A percentile compares a stretch with the other conserved stretches of the same genome.
phyloP scores from a whole-genome alignment of 2,329 filamentous ascomycete genomes.

The Hypocrella siamensis region DNA sequence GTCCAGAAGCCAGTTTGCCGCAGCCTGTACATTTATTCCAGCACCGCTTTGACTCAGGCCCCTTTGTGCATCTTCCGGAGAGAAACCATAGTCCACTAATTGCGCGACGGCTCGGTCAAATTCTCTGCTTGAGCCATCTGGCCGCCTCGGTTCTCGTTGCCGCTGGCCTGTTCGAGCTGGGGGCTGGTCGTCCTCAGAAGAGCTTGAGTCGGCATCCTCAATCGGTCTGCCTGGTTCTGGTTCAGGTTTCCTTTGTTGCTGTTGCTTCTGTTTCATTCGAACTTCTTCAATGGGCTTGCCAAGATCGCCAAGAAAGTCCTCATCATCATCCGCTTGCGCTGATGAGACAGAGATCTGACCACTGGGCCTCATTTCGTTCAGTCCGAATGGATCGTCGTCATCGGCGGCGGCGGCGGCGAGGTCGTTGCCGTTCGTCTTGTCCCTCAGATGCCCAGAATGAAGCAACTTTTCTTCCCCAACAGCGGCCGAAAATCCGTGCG shows the following conservation, averaged over 20 bases:
- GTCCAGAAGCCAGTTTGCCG: constrained; percentile 78
- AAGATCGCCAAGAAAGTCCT: constrained; percentile 50
- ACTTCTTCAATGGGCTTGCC: constrained; percentile 50
- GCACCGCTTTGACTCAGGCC: constrained; percentile 69
- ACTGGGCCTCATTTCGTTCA: constrained; percentile 43
- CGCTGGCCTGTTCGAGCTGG: constrained; percentile 4
- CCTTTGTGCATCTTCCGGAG: constrained; percentile 63
- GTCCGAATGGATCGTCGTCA: constrained; percentile 80
- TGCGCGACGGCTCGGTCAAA: constrained; percentile 74
- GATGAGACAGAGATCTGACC: constrained; percentile 11
- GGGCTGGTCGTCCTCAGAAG: constrained; percentile 24
- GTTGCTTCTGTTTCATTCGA: constrained; percentile 14
- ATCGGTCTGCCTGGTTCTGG: constrained; percentile 40
- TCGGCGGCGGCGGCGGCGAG: constrained; percentile 65
- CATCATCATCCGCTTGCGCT: constrained; percentile 37
- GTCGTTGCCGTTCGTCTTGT: constrained; percentile 10
- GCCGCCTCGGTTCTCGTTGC: constrained; percentile 9
- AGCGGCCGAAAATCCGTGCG: constrained; percentile 28
- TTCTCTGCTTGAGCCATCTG: constrained; percentile 14
- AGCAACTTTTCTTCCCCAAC: constrained; percentile 21
- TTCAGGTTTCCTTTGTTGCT: constrained; percentile 9
- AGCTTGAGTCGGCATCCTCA: constrained; percentile 30
- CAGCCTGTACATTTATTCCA: constrained; percentile 67
- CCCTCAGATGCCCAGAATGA: constrained; percentile 28
- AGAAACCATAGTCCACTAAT: constrained; percentile 88